These are phyloP conservation scores for Leccinellum rugosiceps DNA, from an alignment of 768 basidiomycete genomes.

Conservation along the genomic window DNA sequence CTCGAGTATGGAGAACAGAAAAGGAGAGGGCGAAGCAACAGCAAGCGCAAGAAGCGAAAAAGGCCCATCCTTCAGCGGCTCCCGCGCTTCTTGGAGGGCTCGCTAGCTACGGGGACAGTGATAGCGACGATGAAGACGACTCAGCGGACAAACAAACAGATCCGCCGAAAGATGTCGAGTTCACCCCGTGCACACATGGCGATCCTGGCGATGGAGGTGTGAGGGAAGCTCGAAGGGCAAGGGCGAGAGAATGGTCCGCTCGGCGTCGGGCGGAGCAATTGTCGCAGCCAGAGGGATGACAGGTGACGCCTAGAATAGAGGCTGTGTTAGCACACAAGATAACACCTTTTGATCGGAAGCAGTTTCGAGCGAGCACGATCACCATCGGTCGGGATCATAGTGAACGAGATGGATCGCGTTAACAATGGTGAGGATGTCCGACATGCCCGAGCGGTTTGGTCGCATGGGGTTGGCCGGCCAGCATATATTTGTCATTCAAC, in stretches of 20 bases:
- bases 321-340: not conserved
- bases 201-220: constrained; percentile 13
- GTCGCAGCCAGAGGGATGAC: constrained; percentile 8
- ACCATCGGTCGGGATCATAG: too few species aligned
- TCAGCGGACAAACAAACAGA: constrained; percentile 25
- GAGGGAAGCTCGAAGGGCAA: constrained; percentile 47
- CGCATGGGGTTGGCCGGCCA: not conserved
- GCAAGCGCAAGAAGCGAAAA: constrained; percentile 22
- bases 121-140: constrained; percentile 36
- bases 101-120: constrained; percentile 58
- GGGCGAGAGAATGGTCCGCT: constrained; percentile 58
- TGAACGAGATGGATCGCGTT: too few species aligned
- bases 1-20: constrained; percentile 54
- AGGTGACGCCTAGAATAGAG: too few species aligned
- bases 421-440: not conserved
- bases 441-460: not conserved
- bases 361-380: not conserved
- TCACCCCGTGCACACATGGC: not conserved
- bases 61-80: constrained; percentile 7
- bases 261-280: constrained; percentile 38
- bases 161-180: not conserved
- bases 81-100: constrained; percentile 46
- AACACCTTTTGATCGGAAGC: not conserved
- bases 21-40: constrained; percentile 45
- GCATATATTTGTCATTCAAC: constrained; percentile 2